Conservation (phyloP, 345 rosid species). For the Sonneratia alba region DNA sequence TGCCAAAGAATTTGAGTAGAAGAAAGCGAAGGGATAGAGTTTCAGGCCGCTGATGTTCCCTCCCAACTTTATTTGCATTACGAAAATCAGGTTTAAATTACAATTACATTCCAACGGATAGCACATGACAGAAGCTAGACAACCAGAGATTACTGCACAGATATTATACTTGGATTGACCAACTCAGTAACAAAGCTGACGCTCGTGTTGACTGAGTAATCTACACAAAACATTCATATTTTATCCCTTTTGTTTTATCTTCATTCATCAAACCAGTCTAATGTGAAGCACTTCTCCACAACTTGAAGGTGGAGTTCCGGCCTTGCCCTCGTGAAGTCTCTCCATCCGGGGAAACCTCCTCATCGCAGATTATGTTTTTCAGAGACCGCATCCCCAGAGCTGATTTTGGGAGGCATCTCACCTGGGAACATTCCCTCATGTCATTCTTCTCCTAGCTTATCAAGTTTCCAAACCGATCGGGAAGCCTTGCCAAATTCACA, state of each 20-base stretch:
- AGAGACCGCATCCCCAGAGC: conserved; percentile 40
- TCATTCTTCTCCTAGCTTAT: conserved; percentile 64
- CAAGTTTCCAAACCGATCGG: conserved; percentile 46
- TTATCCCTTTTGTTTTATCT: not conserved
- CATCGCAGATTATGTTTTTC: conserved; percentile 60
- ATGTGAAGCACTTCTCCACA: conserved; percentile 38
- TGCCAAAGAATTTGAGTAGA: not conserved
- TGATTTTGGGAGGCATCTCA: conserved; percentile 34
- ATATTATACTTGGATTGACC: too few species aligned
- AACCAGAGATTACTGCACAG: too few species aligned
- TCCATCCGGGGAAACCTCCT: conserved; percentile 58
- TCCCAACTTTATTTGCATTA: not conserved
- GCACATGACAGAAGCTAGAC: not conserved
- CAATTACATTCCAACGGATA: not conserved
- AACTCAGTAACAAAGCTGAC: too few species aligned
- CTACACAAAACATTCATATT: not conserved
- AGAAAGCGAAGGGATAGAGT: not conserved
- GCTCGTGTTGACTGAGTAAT: not conserved
- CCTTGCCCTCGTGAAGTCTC: conserved; percentile 28
- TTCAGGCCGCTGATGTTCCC: not conserved
- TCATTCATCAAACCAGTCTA: conserved; percentile 73
- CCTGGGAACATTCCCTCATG: conserved; percentile 71
- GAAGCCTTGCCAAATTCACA: conserved; percentile 46
- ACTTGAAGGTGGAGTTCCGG: conserved; percentile 50
- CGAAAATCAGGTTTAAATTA: not conserved